phyloP scores from a whole-genome alignment of 2,329 filamentous ascomycete genomes.

The Aschersonia sp. region DNA sequence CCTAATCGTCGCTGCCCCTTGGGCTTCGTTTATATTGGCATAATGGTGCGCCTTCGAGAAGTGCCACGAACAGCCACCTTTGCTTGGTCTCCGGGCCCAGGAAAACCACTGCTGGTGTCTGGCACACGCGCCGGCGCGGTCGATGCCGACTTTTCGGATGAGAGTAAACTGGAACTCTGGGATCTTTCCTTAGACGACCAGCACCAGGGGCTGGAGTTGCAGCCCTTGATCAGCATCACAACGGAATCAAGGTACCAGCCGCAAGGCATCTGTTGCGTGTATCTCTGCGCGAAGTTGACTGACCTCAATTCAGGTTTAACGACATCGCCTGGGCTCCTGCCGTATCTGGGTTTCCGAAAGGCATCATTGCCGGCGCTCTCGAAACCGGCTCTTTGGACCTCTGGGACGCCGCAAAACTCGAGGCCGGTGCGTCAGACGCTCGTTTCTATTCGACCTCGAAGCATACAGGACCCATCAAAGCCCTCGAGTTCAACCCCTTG shows the following conservation, averaged over 20 bases:
- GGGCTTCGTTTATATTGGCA: slow-evolving; percentile 13
- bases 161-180: slow-evolving; percentile 94
- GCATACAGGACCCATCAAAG: slow-evolving; percentile 84
- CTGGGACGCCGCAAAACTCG: slow-evolving; percentile 71
- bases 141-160: slow-evolving; percentile 93
- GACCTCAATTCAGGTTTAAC: slow-evolving; percentile 56
- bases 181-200: slow-evolving; percentile 72
- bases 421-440: slow-evolving; percentile 49
- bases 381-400: slow-evolving; percentile 89
- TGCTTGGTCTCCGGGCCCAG: slow-evolving; percentile 79
- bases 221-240: slow-evolving; percentile 69
- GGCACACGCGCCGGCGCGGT: slow-evolving; percentile 92
- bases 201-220: slow-evolving; percentile 66
- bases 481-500: slow-evolving; percentile 91
- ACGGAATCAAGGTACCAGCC: slow-evolving; percentile 70
- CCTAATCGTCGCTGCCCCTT: slow-evolving; percentile 10
- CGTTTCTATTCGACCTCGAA: slow-evolving; percentile 76
- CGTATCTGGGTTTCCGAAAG: slow-evolving; percentile 62
- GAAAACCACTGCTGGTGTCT: slow-evolving; percentile 73
- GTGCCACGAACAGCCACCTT: slow-evolving; percentile 95
- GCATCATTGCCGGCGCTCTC: slow-evolving; percentile 87
- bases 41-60: slow-evolving; percentile 92
- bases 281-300: slow-evolving; percentile 1
- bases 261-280: background rate
- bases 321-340: slow-evolving; percentile 90